Percentiles rank a stretch among this genome's conserved stretches.
These are phyloP conservation scores for Chaetomium sp. DNA, from an alignment of 2,329 filamentous ascomycete genomes.

Conservation along the genomic window DNA sequence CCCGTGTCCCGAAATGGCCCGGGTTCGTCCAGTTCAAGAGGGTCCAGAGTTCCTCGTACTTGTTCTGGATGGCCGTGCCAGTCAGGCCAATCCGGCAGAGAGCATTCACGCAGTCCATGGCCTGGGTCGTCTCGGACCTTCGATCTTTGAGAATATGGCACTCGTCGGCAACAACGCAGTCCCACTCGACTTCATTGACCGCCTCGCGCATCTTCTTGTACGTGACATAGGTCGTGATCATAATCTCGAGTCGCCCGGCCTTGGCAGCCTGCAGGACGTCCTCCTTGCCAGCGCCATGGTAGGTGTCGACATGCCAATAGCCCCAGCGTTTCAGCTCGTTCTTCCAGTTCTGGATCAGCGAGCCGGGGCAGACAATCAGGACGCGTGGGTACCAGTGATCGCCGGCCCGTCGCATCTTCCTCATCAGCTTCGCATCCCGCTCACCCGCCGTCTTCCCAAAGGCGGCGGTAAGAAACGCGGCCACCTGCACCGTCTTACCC, in stretches of 20 bases:
- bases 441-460: constrained; percentile 95
- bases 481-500: constrained; percentile 95
- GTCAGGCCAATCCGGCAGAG: constrained; percentile 91
- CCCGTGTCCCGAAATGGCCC: constrained; percentile 63
- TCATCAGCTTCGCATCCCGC: constrained; percentile 81
- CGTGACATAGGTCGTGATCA: constrained; percentile 92
- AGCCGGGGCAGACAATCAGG: constrained; percentile 85
- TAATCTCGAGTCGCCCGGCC: constrained; percentile 78
- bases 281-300: constrained; percentile 71
- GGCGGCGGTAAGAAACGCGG: constrained; percentile 84
- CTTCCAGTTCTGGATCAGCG: constrained; percentile 88
- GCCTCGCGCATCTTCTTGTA: constrained; percentile 75
- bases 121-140: constrained; percentile 73
- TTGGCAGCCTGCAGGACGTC: constrained; percentile 71
- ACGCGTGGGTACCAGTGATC: constrained; percentile 79
- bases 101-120: constrained; percentile 88
- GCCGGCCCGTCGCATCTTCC: constrained; percentile 70
- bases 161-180: constrained; percentile 92
- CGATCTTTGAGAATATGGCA: constrained; percentile 87
- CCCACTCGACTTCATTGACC: constrained; percentile 87
- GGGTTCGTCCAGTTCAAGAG: constrained; percentile 96
- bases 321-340: constrained; percentile 87
- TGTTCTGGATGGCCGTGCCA: constrained; percentile 96
- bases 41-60: constrained; percentile 96
- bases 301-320: constrained; percentile 88